Base-by-base conservation (phyloP, 2,329 filamentous ascomycete genomes). In the Claviceps pusilla region DNA sequence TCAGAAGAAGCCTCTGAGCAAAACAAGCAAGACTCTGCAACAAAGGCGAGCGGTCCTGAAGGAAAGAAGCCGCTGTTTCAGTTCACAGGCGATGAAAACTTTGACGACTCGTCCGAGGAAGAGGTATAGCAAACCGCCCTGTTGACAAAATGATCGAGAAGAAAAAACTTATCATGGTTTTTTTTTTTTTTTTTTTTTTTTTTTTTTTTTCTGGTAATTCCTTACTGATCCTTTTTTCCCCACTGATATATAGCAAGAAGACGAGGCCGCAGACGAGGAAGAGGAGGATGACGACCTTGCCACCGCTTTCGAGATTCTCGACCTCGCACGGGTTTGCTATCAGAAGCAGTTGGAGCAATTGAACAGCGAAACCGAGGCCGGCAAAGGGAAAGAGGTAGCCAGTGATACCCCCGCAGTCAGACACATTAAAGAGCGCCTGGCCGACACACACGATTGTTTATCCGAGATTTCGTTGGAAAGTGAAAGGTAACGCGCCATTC, bases 381-480 rank as follows among this genome's bases (percentile, higher is more conserved):
- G 65, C 56, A 73, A 74, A 55, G 71, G 68, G 55, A 75, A 76
- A 56, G 70, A 73, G 56, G 65, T 64, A 41, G 65, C 65, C 16
- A 63, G 69, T 28, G 71, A 75, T 52, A 69, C 68, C 7, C 69
- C 71, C 45, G 61, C 66, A 2, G 59, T 74, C 47, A 71, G 76
- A 59, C 81, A 86, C 57, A 75, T 90, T 64, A 90, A 89, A 69
- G 88, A 95, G 69, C 83, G 89, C 55, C 78, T 97, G 39, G 89
- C 89, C 57, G 93, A 98, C 65, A 95, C 89, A 9, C 89, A 96
- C 67, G 90, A 96, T 66, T 79, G 95, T 54, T 86, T 97, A 58
- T 87, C 90, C 10, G 93, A 98, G 70, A 96, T 98, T 58, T 94
- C 87, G n/a, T 76, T 98, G 33, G 93, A 98, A 72, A 95, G 93